Evolutionary conservation across 2,329 filamentous ascomycete genomes (phyloP).

Genomic region (Alternaria gansuensis): DNA sequence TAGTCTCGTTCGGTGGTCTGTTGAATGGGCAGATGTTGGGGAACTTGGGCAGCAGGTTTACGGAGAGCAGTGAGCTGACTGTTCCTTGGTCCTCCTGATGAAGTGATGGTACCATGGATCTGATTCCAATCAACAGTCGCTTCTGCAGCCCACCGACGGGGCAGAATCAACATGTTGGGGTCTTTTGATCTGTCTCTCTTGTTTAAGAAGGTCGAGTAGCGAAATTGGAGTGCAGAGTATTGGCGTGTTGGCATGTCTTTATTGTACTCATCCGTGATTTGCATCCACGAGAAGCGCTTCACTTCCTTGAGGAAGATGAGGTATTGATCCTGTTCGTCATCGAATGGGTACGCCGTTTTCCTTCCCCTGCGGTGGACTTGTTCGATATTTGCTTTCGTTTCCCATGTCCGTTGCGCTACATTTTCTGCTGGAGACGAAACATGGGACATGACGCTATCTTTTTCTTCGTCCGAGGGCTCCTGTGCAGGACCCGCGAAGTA

Average conservation of each 20-base stretch:
- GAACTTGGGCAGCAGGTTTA: background rate
- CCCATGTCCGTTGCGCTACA: background rate
- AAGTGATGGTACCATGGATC: constrained; percentile 23
- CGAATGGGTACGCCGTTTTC: constrained; percentile 17
- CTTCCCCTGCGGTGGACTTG: background rate
- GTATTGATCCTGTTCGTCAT: constrained; percentile 40
- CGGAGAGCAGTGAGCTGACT: background rate
- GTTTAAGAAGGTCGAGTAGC: constrained; percentile 41
- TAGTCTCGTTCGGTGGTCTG: constrained; percentile 24
- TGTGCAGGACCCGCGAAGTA: constrained; percentile 10
- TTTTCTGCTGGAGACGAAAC: background rate
- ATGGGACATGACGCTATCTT: constrained; percentile 21
- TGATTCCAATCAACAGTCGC: constrained; percentile 35
- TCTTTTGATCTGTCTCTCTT: constrained; percentile 40
- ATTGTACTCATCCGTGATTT: constrained; percentile 44
- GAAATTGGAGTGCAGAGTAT: constrained; percentile 35
- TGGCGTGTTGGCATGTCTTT: constrained; percentile 46
- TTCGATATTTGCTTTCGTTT: background rate
- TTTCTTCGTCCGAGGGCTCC: constrained; percentile 14
- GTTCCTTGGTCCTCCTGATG: constrained; percentile 9
- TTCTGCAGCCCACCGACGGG: constrained; percentile 39
- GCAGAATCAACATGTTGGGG: constrained; percentile 33
- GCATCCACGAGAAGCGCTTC: constrained; percentile 47
- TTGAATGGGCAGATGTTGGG: constrained; percentile 1
- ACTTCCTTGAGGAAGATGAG: constrained; percentile 56